Evolutionary conservation across 805 yeast species (phyloP).

Genomic region (Pichia pseudocactophila): DNA sequence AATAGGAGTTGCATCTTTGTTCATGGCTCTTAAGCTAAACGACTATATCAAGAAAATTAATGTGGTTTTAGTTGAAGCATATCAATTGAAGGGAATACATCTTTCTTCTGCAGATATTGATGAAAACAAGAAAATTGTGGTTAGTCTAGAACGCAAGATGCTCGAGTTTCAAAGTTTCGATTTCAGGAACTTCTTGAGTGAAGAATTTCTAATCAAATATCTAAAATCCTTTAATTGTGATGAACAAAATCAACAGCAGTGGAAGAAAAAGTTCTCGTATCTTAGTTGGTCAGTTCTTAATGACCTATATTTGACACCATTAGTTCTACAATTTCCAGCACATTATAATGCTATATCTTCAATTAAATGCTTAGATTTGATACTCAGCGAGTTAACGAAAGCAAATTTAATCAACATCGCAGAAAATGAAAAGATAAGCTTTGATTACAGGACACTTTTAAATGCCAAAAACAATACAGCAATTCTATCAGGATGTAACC

Average conservation of each 20-base stretch:
- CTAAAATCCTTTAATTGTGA: conserved; percentile 34
- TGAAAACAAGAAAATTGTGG: conserved; percentile 44
- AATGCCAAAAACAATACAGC: conserved; percentile 3
- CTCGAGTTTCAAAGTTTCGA: conserved; percentile 76
- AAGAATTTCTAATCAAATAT: conserved; percentile 55
- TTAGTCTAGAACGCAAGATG: conserved; percentile 59
- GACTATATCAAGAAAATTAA: conserved; percentile 73
- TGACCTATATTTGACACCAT: conserved; percentile 64
- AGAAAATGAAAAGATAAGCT: conserved; percentile 5
- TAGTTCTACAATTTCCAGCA: conserved; percentile 61
- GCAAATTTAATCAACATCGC: conserved; percentile 4
- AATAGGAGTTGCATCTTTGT: conserved; percentile 59
- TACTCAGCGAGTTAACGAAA: conserved; percentile 19
- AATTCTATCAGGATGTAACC: conserved; percentile 17
- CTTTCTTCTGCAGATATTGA: conserved; percentile 32
- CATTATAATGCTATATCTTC: conserved; percentile 68
- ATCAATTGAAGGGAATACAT: conserved; percentile 27
- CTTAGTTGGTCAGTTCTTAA: conserved; percentile 69
- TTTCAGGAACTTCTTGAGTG: conserved; percentile 60
- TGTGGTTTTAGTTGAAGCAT: conserved; percentile 48
- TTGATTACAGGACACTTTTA: conserved; percentile 7
- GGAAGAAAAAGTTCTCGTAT: conserved; percentile 35
- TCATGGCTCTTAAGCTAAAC: conserved; percentile 69
- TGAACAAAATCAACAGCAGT: conserved; percentile 23
- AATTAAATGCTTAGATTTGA: conserved; percentile 43